Conservation (phyloP, 352 stramenopile species). For the Globisporangium paddicum region DNA sequence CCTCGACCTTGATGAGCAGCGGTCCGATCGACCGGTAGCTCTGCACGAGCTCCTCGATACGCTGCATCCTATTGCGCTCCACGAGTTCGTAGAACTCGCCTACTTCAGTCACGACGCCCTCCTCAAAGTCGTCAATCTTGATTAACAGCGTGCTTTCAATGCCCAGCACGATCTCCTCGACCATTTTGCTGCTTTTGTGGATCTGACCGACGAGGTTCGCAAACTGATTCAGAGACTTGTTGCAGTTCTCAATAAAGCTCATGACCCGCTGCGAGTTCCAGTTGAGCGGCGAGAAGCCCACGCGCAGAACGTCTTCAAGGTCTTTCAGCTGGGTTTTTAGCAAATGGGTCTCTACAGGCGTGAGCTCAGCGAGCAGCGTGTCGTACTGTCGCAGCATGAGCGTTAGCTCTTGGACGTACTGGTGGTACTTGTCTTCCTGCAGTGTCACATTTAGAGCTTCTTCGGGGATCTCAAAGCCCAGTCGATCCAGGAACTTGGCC, state of each 20-base stretch:
- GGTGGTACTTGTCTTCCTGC: slow-evolving; percentile 96
- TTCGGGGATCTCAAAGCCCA: slow-evolving; percentile 95
- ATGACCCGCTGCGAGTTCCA: slow-evolving; percentile 97
- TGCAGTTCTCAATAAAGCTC: slow-evolving; percentile 92
- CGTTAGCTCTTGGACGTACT: slow-evolving; percentile 90
- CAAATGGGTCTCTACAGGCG: slow-evolving; percentile 88
- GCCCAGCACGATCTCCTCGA: slow-evolving; percentile 89
- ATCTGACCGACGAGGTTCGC: slow-evolving; percentile 92
- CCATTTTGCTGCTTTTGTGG: slow-evolving; percentile 94
- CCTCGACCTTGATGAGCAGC: slow-evolving; percentile 95
- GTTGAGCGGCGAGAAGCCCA: slow-evolving; percentile 94
- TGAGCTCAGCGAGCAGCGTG: slow-evolving; percentile 71
- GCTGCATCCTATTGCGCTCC: slow-evolving; percentile 88
- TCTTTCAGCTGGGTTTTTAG: slow-evolving; percentile 88
- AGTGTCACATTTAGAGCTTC: slow-evolving; percentile 94
- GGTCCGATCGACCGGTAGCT: slow-evolving; percentile 93
- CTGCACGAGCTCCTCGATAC: slow-evolving; percentile 91
- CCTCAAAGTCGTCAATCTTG: slow-evolving; percentile 88
- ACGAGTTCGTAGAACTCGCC: slow-evolving; percentile 94
- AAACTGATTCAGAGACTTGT: slow-evolving; percentile 93
- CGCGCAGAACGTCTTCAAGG: slow-evolving; percentile 79
- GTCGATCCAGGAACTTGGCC: slow-evolving; percentile 93
- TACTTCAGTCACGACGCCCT: slow-evolving; percentile 88
- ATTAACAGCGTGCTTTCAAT: slow-evolving; percentile 93
- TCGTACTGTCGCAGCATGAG: slow-evolving; percentile 93